These are phyloP conservation scores for Boletus pseudo-olivaceus DNA, from an alignment of 768 basidiomycete genomes.

Conservation along the genomic window DNA sequence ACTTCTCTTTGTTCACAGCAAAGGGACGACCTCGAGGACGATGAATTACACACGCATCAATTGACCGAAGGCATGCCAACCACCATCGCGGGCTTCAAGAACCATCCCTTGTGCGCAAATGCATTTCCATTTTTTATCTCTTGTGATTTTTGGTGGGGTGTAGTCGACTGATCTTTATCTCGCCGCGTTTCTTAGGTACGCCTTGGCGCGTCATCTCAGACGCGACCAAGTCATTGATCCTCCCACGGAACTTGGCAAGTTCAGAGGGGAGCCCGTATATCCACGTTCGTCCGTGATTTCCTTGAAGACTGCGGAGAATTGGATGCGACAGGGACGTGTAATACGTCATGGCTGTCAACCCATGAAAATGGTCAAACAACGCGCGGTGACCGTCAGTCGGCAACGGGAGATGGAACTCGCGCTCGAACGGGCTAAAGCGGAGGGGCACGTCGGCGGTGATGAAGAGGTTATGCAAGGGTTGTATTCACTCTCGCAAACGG, in stretches of 20 bases:
- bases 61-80: conserved; percentile 91
- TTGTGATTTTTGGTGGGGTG: conserved; percentile 24
- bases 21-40: conserved; percentile 91
- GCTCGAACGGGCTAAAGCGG: conserved; percentile 36
- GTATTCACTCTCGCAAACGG: conserved; percentile 83
- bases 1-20: conserved; percentile 46
- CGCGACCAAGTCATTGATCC: conserved; percentile 85
- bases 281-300: conserved; percentile 78
- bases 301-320: conserved; percentile 90
- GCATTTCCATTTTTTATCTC: not conserved
- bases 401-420: conserved; percentile 70
- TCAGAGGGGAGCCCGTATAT: conserved; percentile 91
- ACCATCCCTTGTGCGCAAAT: conserved; percentile 73
- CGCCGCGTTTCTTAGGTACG: conserved; percentile 51
- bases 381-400: conserved; percentile 75
- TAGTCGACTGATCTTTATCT: conserved; percentile 1
- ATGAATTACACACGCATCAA: conserved; percentile 74
- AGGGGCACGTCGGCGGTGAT: conserved; percentile 37
- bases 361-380: conserved; percentile 84
- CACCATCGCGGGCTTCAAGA: conserved; percentile 88
- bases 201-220: conserved; percentile 81
- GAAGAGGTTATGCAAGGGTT: conserved; percentile 80
- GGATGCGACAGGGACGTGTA: conserved; percentile 83
- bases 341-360: conserved; percentile 76
- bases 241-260: conserved; percentile 79